phyloP scores from a whole-genome alignment of 169 alveolate species.

The Cryptosporidium muris region DNA sequence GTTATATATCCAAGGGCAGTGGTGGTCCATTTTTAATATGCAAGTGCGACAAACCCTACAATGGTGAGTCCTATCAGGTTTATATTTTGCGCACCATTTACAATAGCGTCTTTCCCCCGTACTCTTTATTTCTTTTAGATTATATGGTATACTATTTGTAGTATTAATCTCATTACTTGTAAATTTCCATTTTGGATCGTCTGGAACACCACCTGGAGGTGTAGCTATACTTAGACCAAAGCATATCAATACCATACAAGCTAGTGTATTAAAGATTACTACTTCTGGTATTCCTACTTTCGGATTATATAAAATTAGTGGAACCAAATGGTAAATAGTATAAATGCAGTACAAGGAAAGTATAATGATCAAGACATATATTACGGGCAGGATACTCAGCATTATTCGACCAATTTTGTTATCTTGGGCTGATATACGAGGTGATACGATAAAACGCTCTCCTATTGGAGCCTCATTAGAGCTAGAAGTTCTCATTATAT shows the following conservation, averaged over 20 bases:
- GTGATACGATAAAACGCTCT: neutral
- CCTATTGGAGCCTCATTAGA: neutral
- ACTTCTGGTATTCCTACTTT: conserved; percentile 70
- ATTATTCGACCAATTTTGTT: conserved; percentile 20
- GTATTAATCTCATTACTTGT: neutral
- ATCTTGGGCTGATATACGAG: too few species aligned
- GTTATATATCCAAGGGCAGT: conserved; percentile 90
- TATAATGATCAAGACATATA: conserved; percentile 23
- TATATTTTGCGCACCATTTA: conserved; percentile 81
- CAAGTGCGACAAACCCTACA: conserved; percentile 84
- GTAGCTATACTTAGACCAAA: conserved; percentile 81
- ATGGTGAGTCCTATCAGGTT: conserved; percentile 84
- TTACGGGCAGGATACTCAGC: conserved; percentile 36
- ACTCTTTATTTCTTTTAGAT: conserved; percentile 45
- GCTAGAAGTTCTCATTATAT: too few species aligned
- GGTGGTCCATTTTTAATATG: conserved; percentile 90
- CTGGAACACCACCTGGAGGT: conserved; percentile 85
- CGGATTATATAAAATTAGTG: conserved; percentile 13
- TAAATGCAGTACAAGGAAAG: conserved; percentile 34
- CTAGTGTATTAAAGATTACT: conserved; percentile 62
- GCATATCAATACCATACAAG: conserved; percentile 77
- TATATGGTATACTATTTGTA: too few species aligned
- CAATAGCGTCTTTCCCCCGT: conserved; percentile 74
- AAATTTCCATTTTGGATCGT: conserved; percentile 83
- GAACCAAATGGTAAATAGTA: conserved; percentile 49